A percentile compares a stretch with the other conserved stretches of the same genome.
phyloP scores from a whole-genome alignment of 2,329 filamentous ascomycete genomes.

The Aspergillus flavus region DNA sequence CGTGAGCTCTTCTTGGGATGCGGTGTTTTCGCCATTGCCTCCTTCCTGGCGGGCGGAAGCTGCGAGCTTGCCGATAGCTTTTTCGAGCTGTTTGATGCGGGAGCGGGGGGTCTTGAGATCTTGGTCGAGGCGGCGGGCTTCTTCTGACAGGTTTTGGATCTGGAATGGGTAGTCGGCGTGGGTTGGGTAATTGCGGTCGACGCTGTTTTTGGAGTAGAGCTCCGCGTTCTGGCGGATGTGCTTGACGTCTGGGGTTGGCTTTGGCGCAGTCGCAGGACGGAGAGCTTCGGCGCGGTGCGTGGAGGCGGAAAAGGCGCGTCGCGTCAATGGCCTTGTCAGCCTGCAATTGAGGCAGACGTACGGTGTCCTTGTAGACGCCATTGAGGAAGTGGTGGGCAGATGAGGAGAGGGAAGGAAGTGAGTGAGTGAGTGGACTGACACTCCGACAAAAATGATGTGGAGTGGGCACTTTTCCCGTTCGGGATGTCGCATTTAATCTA shows the following conservation, averaged over 20 bases:
- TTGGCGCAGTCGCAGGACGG: slow-evolving; percentile 73
- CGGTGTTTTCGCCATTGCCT: slow-evolving; percentile 12
- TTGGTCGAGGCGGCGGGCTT: slow-evolving; percentile 42
- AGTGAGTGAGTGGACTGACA: neutral
- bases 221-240: slow-evolving; percentile 85
- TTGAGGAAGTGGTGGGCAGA: slow-evolving; percentile 7
- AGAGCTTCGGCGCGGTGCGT: slow-evolving; percentile 27
- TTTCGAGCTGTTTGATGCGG: slow-evolving; percentile 48
- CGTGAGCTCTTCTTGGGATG: slow-evolving; percentile 24
- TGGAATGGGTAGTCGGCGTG: slow-evolving; percentile 55
- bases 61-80: slow-evolving; percentile 41
- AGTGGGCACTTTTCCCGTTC: slow-evolving; percentile 19
- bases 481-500: slow-evolving; percentile 29
- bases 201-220: slow-evolving; percentile 79
- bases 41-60: slow-evolving; percentile 26
- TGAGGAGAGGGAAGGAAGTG: slow-evolving; percentile 6
- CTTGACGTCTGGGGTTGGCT: slow-evolving; percentile 78
- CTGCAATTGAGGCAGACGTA: slow-evolving; percentile 41
- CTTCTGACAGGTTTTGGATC: slow-evolving; percentile 50
- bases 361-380: slow-evolving; percentile 30
- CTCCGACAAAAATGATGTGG: slow-evolving; percentile 5
- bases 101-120: slow-evolving; percentile 45
- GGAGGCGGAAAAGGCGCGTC: slow-evolving; percentile 20
- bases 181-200: slow-evolving; percentile 77
- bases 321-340: slow-evolving; percentile 17